phyloP scores from a whole-genome alignment of 106 monocot genomes.

The Dendrobium chrysotoxum region DNA sequence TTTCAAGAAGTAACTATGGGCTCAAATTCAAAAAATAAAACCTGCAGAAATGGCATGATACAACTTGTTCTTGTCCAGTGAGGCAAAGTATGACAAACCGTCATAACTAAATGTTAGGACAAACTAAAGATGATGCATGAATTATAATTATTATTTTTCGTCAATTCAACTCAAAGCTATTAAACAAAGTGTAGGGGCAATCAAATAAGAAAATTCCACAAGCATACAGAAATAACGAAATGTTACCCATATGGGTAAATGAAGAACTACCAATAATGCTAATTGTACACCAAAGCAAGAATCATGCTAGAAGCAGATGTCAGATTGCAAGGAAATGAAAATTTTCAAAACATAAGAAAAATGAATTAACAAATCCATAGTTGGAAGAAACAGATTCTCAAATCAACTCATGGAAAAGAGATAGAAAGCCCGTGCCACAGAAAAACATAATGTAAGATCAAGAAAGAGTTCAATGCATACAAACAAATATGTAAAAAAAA shows the following conservation, averaged over 20 bases:
- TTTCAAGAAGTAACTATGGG: neutral
- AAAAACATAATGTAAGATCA: no score
- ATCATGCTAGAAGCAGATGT: no score
- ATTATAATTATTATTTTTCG: neutral
- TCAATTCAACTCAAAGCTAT: neutral
- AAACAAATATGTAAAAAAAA: no score
- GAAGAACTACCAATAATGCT: no score
- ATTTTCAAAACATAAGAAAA: no score
- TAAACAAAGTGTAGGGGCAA: neutral
- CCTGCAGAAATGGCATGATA: neutral
- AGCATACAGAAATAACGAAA: neutral
- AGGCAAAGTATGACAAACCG: neutral
- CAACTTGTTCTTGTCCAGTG: neutral
- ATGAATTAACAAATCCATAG: no score
- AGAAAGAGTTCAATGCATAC: no score
- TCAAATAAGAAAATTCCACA: neutral
- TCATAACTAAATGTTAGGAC: neutral
- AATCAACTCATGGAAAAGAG: no score
- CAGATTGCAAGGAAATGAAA: no score
- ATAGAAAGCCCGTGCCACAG: no score
- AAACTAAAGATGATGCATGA: neutral
- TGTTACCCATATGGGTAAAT: neutral
- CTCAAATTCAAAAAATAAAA: conserved; percentile 1
- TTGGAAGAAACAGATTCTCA: no score
- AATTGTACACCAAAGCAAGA: no score